Evolutionary conservation across 345 rosid species (phyloP), one percentile per base, ranked within the genome.

Genomic region (Cardamine resedifolia): DNA sequence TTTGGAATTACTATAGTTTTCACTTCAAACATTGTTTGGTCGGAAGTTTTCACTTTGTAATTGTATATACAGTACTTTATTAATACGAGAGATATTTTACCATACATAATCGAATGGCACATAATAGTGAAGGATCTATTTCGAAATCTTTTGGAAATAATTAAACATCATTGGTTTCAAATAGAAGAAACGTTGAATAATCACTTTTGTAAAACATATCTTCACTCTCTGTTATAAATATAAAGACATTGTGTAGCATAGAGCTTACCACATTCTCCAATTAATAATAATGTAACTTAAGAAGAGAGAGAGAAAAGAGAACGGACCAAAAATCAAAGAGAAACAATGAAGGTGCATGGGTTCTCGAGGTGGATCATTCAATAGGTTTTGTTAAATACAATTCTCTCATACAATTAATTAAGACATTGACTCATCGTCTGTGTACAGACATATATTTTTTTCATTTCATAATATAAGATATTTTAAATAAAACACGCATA

Each of bases 301-400:
- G 64, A 64, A 18, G 64, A 44, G 43, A 44, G 71, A 57, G 71
- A 47, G 10, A 21, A 11, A 7, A 15, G 8, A 53, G 10, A 64
- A 49, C 15, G 51, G 72, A 58, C 39, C 78, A 66, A 74, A 73
- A 48, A 57, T 58, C 61, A 66, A 39, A 66, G 61, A 58, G 53
- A 24, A 58, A 74, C 72, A 74, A 66, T 39, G 73, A 74, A 74
- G 38, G 73, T 50, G 62, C 55, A 50, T 74, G 47, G 73, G 44
- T 41, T 74, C 67, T 66, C 73, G 78, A 66, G 73, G 66, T 58
- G 55, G 62, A 74, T 74, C 68, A 49, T 58, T 74, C 72, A 50
- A 27, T 74, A 15, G 33, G 18, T 64, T 50, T 36, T 24, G 6
- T 27, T 5, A 55, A 24, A 33, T 30, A 52, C 36, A 71, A 38